Evolutionary conservation across 2,329 filamentous ascomycete species (phyloP), one percentile per base, ranked within the genome.

Genomic region (Aspergillus novoparasiticus): DNA sequence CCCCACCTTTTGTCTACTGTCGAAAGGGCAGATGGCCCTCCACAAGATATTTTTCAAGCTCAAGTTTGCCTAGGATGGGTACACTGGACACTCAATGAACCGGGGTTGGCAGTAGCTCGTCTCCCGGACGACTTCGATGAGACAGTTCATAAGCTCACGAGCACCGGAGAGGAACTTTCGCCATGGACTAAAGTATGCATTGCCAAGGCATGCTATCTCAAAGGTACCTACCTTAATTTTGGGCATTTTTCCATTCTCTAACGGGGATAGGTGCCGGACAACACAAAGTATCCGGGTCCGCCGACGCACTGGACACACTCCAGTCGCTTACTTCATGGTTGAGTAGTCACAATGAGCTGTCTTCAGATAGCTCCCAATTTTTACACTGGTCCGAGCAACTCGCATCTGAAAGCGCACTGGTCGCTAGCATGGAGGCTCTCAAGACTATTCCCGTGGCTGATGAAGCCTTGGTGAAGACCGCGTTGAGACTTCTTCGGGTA

Each of bases 141-240:
- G 51, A 84, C 86, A 36, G 80, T 87, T 63, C 76, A 84, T 32
- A 80, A 82, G 45, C 76, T 88, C 60, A 83, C 85, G 54, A 79
- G 80, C n/a, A 76, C 81, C n/a, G 82, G 83, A 10, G 81, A 83
- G 50, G 70, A 77, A 28, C 78, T 87, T 16, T 86, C 87, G 2
- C 87, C 89, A 73, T 97, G 93, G 93, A 92, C 92, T 2, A 89
- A 88, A 67, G 90, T 95, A 23, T 96, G 92, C 78, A 86, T 90
- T 32, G 82, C 95, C 60, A 96, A 94, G 76, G 88, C 88, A 23
- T 86, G 88, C 55, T 96, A 93, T 74, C 84, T 96, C 57, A 90
- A 89, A 75, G 92, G 91, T 75, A 89, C 84, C 73, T 65, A 60
- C n/a, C 50, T 57, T 26, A 58, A 48, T 45, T 61, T 21, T 61